These are phyloP conservation scores for Phoma sp. DNA, from an alignment of 2,329 filamentous ascomycete genomes.

Conservation along the genomic window DNA sequence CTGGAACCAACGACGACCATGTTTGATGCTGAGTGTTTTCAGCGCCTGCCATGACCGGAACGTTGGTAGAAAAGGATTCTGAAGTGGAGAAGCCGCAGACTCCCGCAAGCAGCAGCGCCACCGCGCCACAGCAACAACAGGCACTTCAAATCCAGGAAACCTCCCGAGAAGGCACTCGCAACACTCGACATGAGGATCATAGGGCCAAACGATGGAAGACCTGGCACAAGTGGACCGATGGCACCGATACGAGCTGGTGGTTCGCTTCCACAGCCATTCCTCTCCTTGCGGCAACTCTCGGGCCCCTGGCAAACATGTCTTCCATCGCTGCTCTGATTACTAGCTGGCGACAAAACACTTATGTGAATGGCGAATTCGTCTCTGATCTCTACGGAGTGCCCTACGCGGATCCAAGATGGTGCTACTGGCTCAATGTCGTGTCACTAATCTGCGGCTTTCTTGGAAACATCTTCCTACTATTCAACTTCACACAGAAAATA, in stretches of 20 bases:
- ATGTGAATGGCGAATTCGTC: slow-evolving; percentile 56
- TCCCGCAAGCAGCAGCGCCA: neutral
- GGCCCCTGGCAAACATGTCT: slow-evolving; percentile 86
- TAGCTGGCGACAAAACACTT: slow-evolving; percentile 72
- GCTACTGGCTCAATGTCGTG: slow-evolving; percentile 76
- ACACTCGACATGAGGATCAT: neutral
- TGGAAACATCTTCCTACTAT: slow-evolving; percentile 81
- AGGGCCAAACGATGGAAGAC: neutral
- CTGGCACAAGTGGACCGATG: slow-evolving; percentile 10
- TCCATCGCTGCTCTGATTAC: slow-evolving; percentile 86
- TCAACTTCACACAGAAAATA: slow-evolving; percentile 84
- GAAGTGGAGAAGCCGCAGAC: slow-evolving; percentile 5
- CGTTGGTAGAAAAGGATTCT: neutral
- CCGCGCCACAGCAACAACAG: neutral
- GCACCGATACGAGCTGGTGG: slow-evolving; percentile 42
- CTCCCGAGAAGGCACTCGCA: neutral
- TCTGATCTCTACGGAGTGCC: slow-evolving; percentile 64
- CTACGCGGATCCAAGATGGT: slow-evolving; percentile 67
- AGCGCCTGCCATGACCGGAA: neutral
- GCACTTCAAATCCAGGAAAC: neutral
- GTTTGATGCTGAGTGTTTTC: neutral
- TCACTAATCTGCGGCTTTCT: slow-evolving; percentile 78
- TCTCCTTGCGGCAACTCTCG: slow-evolving; percentile 82
- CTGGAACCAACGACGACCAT: neutral
- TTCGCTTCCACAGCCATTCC: slow-evolving; percentile 50